Base-by-base conservation (phyloP, 2,329 filamentous ascomycete species). In the Aspergillus spinulosporus region DNA sequence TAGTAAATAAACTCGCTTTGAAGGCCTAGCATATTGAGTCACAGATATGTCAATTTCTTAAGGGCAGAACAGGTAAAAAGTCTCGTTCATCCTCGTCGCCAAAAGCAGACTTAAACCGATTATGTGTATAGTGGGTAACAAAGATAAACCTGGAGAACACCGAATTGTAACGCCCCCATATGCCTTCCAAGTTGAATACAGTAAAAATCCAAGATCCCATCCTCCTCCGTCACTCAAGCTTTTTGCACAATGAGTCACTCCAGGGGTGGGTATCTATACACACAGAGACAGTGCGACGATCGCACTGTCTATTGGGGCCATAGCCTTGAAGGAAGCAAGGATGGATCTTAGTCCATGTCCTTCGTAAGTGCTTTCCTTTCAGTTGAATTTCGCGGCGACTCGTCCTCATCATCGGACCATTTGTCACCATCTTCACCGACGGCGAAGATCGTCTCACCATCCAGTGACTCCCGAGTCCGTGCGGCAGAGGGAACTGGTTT, bases 381-480 rank as follows among this genome's bases (percentile, higher is more conserved):
- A 48, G 74, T 83, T 14, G 81, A 82, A 61, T 75, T 78, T 44
- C 73, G 74, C 53, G 69, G 76, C 32, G 71, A 76, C 56, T 86
- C 84, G 62, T 88, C 85, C 59, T 82, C 80, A 34, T 82, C 78
- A 55, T 90, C 89, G 12, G 88, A 91, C 80, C 92, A 93, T 69
- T 88, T 90, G 68, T 94, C 91, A 54, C 88, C 88, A 66, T 96
- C 92, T 53, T 86, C 85, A 8, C 92, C 93, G 8, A 97, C 90
- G 1, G 93, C 93, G 67, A 97, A 97, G 60, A 97, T 95, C 0
- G 92, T 96, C 76, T 97, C 94, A 8, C 92, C 92, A 60, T 97
- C 92, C 34, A 89, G 76, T 49, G 84, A 87, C 59, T 87, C 79
- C 65, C 84, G 72, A 57, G 82, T 79, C 46, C 81, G 77, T 26